These are phyloP conservation scores for Aquilaria sinensis DNA, from an alignment of 345 rosid species.

Conservation along the genomic window DNA sequence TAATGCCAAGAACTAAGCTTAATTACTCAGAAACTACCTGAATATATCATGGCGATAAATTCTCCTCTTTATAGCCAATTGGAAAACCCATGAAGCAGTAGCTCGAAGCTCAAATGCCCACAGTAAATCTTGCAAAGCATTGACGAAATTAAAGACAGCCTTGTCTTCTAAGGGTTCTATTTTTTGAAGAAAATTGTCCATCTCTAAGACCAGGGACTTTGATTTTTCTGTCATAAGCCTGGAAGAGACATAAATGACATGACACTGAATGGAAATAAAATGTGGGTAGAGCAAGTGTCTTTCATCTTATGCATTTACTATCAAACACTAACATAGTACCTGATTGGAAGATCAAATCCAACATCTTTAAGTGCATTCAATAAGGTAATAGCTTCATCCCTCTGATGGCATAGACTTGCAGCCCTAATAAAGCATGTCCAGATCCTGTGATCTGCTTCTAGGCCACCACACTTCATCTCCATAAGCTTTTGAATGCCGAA, in stretches of 20 bases:
- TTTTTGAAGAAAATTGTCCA: constrained; percentile 61
- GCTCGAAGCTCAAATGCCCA: constrained; percentile 96
- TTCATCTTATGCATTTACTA: constrained; percentile 3
- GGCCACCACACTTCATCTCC: constrained; percentile 71
- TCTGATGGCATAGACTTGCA: constrained; percentile 57
- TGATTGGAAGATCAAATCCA: constrained; percentile 82
- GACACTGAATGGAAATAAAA: background rate
- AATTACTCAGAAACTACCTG: constrained; percentile 39
- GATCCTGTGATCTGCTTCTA: constrained; percentile 81
- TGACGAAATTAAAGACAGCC: constrained; percentile 86
- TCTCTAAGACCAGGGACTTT: constrained; percentile 49
- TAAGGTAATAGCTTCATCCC: constrained; percentile 54
- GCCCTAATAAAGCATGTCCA: constrained; percentile 97
- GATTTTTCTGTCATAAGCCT: constrained; percentile 73
- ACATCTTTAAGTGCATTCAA: constrained; percentile 57
- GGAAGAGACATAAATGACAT: constrained; percentile 16
- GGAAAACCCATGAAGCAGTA: constrained; percentile 91
- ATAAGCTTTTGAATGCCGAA: constrained; percentile 65
- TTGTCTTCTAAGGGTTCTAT: constrained; percentile 62
- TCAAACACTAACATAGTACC: constrained; percentile 34
- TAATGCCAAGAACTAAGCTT: too few relatives aligned
- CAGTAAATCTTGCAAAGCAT: constrained; percentile 75
- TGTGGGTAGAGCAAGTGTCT: background rate
- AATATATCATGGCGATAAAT: constrained; percentile 68
- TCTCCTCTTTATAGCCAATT: constrained; percentile 64